Base-by-base conservation (phyloP, 305 asterid species). In the Lippia alba region DNA sequence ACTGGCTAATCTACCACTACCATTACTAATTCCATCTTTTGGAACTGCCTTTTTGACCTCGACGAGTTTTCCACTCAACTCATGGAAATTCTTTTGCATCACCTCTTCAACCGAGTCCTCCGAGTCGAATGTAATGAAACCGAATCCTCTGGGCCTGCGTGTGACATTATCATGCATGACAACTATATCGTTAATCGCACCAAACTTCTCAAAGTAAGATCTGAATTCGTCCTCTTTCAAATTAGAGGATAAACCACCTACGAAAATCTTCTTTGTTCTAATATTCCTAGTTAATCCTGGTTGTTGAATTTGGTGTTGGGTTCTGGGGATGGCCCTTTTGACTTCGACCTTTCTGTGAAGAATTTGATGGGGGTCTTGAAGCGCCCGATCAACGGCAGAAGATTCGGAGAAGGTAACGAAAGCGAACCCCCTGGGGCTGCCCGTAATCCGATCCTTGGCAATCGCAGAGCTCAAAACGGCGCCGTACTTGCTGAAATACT, bases 21-120 rank as follows among this genome's bases (percentile, higher is more conserved):
- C 74, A 55, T 74, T 44, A 50, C 49, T 78, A 72, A 71, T 79
- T 58, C 87, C 86, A 41, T 93, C 97, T 80, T 86, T 93, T 6
- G 98, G 98, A 12, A 91, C 85, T 14, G 98, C 96, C 66, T 82
- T 76, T 71, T 93, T 91, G 62, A 93, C 98, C 86, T 93, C 98
- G 56, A 93, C 98, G 9, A 74, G 80, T 81, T 89, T 93, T 46
- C 91, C 94, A 66, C 76, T 64, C 84, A 93, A 70, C 49, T 86
- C 90, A 51, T 93, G 93, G 48, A 83, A 89, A 67, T 74, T 84
- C 81, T 86, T 85, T 76, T 80, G 86, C 86, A 87, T 80, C 56
- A 87, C 98, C 16, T 83, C 86, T 72, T 91, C 96, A 8, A 86
- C 96, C 0, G 96, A 83, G 36, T 93, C 96, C 83, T 93, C 96